phyloP scores from a whole-genome alignment of 1,139 yeast genomes.

The Schwanniomyces etchellsii region DNA sequence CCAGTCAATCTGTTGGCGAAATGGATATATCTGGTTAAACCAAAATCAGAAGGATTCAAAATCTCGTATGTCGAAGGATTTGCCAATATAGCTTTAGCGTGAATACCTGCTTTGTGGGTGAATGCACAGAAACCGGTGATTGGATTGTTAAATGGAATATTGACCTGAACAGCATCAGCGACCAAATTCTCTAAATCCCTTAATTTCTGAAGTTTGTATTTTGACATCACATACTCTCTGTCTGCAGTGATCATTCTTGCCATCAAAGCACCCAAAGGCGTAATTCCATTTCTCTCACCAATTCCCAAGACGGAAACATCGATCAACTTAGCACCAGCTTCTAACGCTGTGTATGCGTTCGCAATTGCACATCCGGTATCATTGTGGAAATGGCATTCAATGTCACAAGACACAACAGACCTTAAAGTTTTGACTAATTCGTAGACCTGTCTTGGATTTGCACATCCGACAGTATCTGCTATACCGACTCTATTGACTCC shows the following conservation, averaged over 20 bases:
- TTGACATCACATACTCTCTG: constrained; percentile 90
- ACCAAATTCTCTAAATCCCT: constrained; percentile 94
- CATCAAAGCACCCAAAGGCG: constrained; percentile 97
- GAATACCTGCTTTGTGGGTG: constrained; percentile 99
- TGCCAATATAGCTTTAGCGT: constrained; percentile 97
- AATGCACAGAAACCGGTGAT: constrained; percentile 99
- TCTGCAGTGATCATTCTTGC: constrained; percentile 99
- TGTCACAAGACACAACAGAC: constrained; percentile 92
- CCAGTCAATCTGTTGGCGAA: constrained; percentile 97
- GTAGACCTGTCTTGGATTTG: constrained; percentile 98
- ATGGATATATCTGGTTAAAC: constrained; percentile 91
- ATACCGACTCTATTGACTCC: constrained; percentile 99
- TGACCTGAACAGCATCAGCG: constrained; percentile 95
- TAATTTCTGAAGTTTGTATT: constrained; percentile 92
- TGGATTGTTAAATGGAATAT: constrained; percentile 97
- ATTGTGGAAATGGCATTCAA: constrained; percentile 98
- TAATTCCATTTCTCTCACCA: constrained; percentile 98
- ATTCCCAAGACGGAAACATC: constrained; percentile 96
- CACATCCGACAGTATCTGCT: constrained; percentile 99
- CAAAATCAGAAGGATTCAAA: constrained; percentile 90
- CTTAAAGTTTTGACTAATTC: constrained; percentile 91
- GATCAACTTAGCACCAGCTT: constrained; percentile 93
- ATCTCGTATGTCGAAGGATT: constrained; percentile 98
- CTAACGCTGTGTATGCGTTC: constrained; percentile 95
- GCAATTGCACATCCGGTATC: constrained; percentile 99